Evolutionary conservation across 1,284 basidiomycete genomes (phyloP).

Genomic region (Trametes hirsuta): DNA sequence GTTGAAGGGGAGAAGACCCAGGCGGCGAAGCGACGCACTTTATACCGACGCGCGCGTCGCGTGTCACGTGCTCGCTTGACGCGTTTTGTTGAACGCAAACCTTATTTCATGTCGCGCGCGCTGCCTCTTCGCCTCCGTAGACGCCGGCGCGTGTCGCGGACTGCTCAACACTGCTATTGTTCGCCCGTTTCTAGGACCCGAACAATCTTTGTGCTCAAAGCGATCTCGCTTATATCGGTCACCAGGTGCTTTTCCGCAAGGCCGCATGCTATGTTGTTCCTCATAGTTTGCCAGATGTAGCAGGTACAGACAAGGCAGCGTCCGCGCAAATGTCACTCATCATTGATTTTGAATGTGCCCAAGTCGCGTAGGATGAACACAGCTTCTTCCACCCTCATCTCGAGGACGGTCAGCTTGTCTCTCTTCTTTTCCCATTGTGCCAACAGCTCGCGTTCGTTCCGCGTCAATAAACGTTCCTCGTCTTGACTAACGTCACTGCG

Average conservation of each 20-base stretch:
- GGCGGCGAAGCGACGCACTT: slow-evolving; percentile 21
- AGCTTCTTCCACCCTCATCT: slow-evolving; percentile 82
- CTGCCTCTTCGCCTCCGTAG: slow-evolving; percentile 2
- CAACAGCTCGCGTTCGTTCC: slow-evolving; percentile 71
- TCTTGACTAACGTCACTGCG: slow-evolving; percentile 82
- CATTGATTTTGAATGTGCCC: slow-evolving; percentile 30
- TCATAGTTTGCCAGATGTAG: not conserved
- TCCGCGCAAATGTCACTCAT: slow-evolving; percentile 25
- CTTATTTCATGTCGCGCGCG: slow-evolving; percentile 32
- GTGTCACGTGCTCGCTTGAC: slow-evolving; percentile 38
- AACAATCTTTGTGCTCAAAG: not conserved
- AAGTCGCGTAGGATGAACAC: slow-evolving; percentile 87
- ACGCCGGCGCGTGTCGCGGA: not conserved
- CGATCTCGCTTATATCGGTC: too few species aligned
- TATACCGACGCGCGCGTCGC: slow-evolving; percentile 38
- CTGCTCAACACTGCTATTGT: slow-evolving; percentile 1
- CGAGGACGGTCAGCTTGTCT: slow-evolving; percentile 73
- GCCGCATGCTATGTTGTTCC: too few species aligned
- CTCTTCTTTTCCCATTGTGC: slow-evolving; percentile 70
- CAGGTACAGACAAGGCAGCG: not conserved
- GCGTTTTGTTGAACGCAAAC: slow-evolving; percentile 42
- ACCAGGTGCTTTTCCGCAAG: too few species aligned
- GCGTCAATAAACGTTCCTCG: slow-evolving; percentile 60
- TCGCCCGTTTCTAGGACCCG: not conserved
- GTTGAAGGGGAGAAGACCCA: slow-evolving; percentile 22